Base-by-base conservation (phyloP, 805 yeast species). In the Scheffersomyces spartinae region DNA sequence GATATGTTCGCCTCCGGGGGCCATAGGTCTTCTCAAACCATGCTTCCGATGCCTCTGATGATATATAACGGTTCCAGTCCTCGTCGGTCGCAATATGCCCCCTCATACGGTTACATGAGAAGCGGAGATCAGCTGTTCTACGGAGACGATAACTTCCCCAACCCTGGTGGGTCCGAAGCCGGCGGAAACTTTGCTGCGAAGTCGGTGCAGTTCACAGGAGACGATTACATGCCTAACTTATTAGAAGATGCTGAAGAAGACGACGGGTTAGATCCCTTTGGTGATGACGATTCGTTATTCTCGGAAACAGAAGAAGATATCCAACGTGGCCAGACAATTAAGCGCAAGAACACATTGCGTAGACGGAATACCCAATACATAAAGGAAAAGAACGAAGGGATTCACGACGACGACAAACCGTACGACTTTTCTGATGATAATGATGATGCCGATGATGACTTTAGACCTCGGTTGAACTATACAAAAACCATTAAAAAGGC, bases 401-500 rank as follows among this genome's bases (percentile, higher is more conserved):
- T n/a, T n/a, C n/a, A n/a, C n/a, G n/a, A n/a, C n/a, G n/a, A n/a
- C n/a, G n/a, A n/a, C n/a, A n/a, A n/a, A n/a, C n/a, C n/a, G n/a
- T n/a, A n/a, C n/a, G 19, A 14, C 3, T 17, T 20, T 8, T 18
- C 22, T 28, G 39, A 30, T 13, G 38, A 28, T 23, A 26, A 31
- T 18, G 26, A 34, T 15, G 38, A 38, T 9, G 43, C 35, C 9
- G 61, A 52, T 24, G 59, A 50, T 10, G 61, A 52, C 26, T 55
- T 54, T 33, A 58, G 49, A 40, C 67, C 67, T 1, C 43, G 55
- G 11, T 47, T 61, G 27, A 52, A 51, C 32, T 61, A 61, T 35
- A 54, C 63, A 13, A 55, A 56, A 28, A 61, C 67, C 19, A 47
- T 61, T 33, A 61, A 61, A 34, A 49, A 53, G 29, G 65, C 65